Evolutionary conservation across 148 eudicot species (phyloP).

Genomic region (Chenopodium suecicum): DNA sequence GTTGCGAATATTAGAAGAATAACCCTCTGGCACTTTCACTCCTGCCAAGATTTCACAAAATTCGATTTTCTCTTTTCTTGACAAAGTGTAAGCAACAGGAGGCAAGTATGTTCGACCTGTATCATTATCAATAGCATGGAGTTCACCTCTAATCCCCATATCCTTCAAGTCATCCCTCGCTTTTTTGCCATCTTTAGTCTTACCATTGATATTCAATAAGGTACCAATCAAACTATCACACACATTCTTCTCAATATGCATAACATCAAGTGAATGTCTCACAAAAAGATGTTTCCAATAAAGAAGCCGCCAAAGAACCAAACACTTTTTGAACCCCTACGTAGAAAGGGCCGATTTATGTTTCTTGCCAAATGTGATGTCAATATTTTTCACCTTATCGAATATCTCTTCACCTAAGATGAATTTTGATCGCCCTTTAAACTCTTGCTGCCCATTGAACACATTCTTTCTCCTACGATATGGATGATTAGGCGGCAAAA

Average conservation of each 20-base stretch:
- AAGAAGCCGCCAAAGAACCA: neutral
- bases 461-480: no score
- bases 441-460: no score
- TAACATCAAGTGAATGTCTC: slow-evolving; percentile 15
- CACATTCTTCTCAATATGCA: neutral
- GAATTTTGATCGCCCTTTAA: no score
- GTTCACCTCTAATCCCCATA: neutral
- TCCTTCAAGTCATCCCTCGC: neutral
- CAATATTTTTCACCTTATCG: no score
- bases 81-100: slow-evolving; percentile 1
- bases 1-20: no score
- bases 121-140: neutral
- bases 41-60: no score
- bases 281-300: neutral
- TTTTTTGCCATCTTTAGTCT: neutral
- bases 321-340: neutral
- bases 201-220: slow-evolving; percentile 1
- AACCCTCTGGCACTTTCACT: no score
- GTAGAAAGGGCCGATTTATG: no score
- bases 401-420: no score
- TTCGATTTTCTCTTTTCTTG: neutral
- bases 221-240: neutral
- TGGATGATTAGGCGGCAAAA: no score
- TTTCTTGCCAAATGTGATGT: no score
- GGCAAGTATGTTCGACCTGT: neutral